Base-by-base conservation (phyloP, 306 rosid genomes). In the Glycyrrhiza uralensis region DNA sequence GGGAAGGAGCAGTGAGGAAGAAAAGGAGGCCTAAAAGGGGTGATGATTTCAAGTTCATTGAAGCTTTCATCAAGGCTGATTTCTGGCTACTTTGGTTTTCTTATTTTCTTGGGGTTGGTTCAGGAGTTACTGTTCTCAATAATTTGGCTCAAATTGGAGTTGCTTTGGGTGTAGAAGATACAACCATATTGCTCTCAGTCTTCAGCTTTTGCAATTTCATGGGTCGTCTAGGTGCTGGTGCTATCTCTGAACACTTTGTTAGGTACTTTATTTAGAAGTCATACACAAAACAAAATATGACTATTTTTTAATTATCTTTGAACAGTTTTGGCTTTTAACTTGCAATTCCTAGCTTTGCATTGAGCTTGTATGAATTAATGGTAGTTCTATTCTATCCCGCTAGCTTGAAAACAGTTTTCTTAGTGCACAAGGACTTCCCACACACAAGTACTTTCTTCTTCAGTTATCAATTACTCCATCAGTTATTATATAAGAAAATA, bases 31-130 rank as follows among this genome's bases (percentile, higher is more conserved):
- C 98, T 47, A 91, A 72, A 65, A 81, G 98, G 56, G 97, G 98
- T 22, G 98, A 93, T 72, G 98, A 93, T 87, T 93, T 93, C 84
- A 85, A 71, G 81, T 50, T 90, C 49, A 69, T 44, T 3, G 91
- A 93, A 75, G 97, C 87, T 14, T 15, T 93, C 5, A n/a, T 88
- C 72, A 93, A 90, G 84, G 96, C 96, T 39, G 98, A 93, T 79
- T 93, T 93, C 73, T 93, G 98, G 98, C 85, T 93, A 72, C 92
- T 88, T 66, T 90, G 97, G 96, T 69, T 85, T 84, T 64, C 79
- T 56, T 90, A 82, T 69, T 90, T 89, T 77, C 76, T 93, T 8
- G 97, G 89, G 35, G 92, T 83, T 38, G 96, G 97, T 44, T 49
- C 97, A 0, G 97, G 98, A 45, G 76, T 93, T 32, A 90, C 98